These are phyloP conservation scores for Sherardia arvensis DNA, from an alignment of 257 asterid species.

Conservation along the genomic window DNA sequence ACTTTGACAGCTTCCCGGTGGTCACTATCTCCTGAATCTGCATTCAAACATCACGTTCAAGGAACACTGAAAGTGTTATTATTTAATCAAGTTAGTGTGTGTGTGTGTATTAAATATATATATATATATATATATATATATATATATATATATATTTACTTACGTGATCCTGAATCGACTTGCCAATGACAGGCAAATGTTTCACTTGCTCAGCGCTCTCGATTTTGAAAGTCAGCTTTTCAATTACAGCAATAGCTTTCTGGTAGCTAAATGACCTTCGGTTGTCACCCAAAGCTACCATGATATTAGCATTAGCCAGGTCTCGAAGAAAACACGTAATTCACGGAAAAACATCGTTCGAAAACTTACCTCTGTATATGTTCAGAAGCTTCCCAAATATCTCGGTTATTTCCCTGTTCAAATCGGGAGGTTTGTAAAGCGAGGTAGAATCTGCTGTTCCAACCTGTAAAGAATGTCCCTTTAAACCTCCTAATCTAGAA, in stretches of 20 bases:
- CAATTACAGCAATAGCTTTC: slow-evolving; percentile 88
- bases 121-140: no score
- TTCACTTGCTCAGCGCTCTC: slow-evolving; percentile 82
- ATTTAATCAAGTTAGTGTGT: not conserved
- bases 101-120: no score
- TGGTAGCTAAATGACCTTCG: slow-evolving; percentile 90
- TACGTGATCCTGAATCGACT: slow-evolving; percentile 90
- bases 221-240: slow-evolving; percentile 79
- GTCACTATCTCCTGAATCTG: slow-evolving; percentile 96
- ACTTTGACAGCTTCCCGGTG: slow-evolving; percentile 84
- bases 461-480: slow-evolving; percentile 33
- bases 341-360: slow-evolving; percentile 8
- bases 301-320: slow-evolving; percentile 8
- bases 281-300: slow-evolving; percentile 85
- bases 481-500: not conserved
- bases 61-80: not conserved
- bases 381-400: slow-evolving; percentile 81
- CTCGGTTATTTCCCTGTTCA: slow-evolving; percentile 70
- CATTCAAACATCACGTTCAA: slow-evolving; percentile 16
- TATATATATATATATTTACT: slow-evolving; percentile 27
- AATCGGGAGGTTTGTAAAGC: slow-evolving; percentile 80
- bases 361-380: slow-evolving; percentile 70
- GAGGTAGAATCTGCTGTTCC: slow-evolving; percentile 37
- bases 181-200: slow-evolving; percentile 74
- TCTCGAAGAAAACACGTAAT: not conserved